phyloP scores from a whole-genome alignment of 2,329 filamentous ascomycete genomes.

The Stachybotrys chartarum region DNA sequence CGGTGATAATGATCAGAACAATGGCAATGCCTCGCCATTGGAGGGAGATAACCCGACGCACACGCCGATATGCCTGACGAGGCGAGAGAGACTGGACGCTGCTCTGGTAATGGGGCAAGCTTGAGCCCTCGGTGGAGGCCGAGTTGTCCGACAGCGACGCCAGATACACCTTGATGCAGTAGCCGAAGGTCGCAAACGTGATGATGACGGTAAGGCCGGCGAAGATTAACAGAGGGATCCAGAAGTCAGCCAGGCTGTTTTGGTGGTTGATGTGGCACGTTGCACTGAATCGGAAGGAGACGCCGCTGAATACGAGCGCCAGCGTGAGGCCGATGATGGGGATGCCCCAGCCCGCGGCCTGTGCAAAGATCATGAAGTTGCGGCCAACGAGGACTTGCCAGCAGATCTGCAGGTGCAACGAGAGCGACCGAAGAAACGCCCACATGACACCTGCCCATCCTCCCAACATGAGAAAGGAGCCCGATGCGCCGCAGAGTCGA shows the following conservation, averaged over 20 bases:
- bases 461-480: conserved; percentile 76
- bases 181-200: conserved; percentile 79
- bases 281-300: conserved; percentile 87
- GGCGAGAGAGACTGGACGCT: conserved; percentile 74
- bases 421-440: conserved; percentile 84
- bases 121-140: conserved; percentile 62
- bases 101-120: conserved; percentile 61
- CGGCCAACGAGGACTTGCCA: conserved; percentile 89
- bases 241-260: conserved; percentile 77
- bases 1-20: conserved; percentile 80
- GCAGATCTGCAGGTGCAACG: conserved; percentile 94
- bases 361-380: conserved; percentile 81
- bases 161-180: conserved; percentile 94
- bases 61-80: conserved; percentile 78
- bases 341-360: conserved; percentile 77
- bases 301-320: conserved; percentile 77
- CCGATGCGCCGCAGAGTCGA: conserved; percentile 79
- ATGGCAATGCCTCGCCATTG: conserved; percentile 94
- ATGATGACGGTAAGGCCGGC: conserved; percentile 68
- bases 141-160: conserved; percentile 71
- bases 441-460: conserved; percentile 81
- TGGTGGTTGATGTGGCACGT: conserved; percentile 93
- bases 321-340: conserved; percentile 68
- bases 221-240: conserved; percentile 81
- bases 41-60: conserved; percentile 78